These are phyloP conservation scores for Ophiognomonia clavigignenti-juglandacearum DNA, from an alignment of 2,329 filamentous ascomycete species.

Conservation along the genomic window DNA sequence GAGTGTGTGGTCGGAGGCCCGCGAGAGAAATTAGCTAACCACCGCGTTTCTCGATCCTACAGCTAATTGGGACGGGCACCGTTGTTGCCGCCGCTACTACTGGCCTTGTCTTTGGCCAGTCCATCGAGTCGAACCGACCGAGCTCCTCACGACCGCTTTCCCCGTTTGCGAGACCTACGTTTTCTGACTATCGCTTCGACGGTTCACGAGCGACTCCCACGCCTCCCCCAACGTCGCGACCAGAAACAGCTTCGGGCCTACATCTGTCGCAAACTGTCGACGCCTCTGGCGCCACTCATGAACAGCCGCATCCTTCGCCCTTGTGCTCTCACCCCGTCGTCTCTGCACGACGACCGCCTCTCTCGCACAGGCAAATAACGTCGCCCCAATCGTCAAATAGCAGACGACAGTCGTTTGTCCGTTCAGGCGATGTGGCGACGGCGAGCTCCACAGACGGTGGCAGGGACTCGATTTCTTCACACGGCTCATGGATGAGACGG, in stretches of 20 bases:
- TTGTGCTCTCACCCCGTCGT: slow-evolving; percentile 24
- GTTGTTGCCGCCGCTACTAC: slow-evolving; percentile 56
- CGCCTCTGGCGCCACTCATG: slow-evolving; percentile 16
- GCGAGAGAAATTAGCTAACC: slow-evolving; percentile 6
- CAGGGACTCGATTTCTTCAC: slow-evolving; percentile 56
- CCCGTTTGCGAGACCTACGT: slow-evolving; percentile 25
- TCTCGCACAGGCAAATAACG: slow-evolving; percentile 35
- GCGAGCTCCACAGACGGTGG: slow-evolving; percentile 37
- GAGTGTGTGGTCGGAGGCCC: no score
- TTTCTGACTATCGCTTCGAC: slow-evolving; percentile 22
- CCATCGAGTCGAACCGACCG: slow-evolving; percentile 31
- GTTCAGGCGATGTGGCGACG: slow-evolving; percentile 31
- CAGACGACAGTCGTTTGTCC: slow-evolving; percentile 39
- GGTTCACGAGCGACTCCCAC: slow-evolving; percentile 19
- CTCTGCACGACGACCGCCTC: slow-evolving; percentile 24
- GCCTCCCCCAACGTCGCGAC: slow-evolving; percentile 31
- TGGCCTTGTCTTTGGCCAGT: slow-evolving; percentile 55
- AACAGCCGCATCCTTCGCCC: slow-evolving; percentile 20
- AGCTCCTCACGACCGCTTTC: slow-evolving; percentile 26
- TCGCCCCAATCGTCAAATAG: slow-evolving; percentile 31
- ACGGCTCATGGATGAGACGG: slow-evolving; percentile 67
- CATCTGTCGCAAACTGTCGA: slow-evolving; percentile 29
- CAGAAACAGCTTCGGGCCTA: slow-evolving; percentile 37
- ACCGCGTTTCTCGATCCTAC: background rate
- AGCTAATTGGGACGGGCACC: slow-evolving; percentile 60